Evolutionary conservation across 2,329 filamentous ascomycete genomes (phyloP).

Genomic region (Microdochium trichocladiopsis): DNA sequence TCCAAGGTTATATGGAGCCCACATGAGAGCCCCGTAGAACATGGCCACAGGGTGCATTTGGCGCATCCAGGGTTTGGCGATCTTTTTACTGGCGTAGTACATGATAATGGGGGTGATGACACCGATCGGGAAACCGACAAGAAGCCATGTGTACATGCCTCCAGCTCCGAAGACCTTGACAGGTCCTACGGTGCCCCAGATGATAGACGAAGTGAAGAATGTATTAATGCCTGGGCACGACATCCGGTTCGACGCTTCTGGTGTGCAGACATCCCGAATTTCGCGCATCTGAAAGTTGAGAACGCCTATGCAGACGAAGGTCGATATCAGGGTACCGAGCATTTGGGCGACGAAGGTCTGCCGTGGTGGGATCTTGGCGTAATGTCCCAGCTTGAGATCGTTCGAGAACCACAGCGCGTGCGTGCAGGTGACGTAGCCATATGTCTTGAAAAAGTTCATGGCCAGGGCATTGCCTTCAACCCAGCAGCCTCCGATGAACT

Average conservation of each 20-base stretch:
- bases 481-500: constrained; percentile 44
- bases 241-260: constrained; percentile 31
- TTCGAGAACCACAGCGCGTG: constrained; percentile 16
- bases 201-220: constrained; percentile 48
- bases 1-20: constrained; percentile 31
- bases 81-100: constrained; percentile 20
- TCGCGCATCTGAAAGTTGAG: constrained; percentile 27
- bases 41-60: constrained; percentile 18
- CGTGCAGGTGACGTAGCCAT: constrained; percentile 33
- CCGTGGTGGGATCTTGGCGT: constrained; percentile 54
- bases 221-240: constrained; percentile 46
- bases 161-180: constrained; percentile 26
- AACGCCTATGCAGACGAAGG: constrained; percentile 41
- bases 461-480: constrained; percentile 42
- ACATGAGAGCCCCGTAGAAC: constrained; percentile 34
- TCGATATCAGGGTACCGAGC: constrained; percentile 46
- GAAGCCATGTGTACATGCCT: constrained; percentile 24
- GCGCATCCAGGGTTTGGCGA: constrained; percentile 11
- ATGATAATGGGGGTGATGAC: constrained; percentile 20
- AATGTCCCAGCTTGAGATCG: constrained; percentile 42
- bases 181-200: constrained; percentile 47
- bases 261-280: constrained; percentile 13
- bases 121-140: constrained; percentile 25
- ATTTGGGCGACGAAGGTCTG: constrained; percentile 54
- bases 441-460: constrained; percentile 49